These are phyloP conservation scores for Metschnikowia gelsemii DNA, from an alignment of 805 yeast genomes.

Conservation along the genomic window DNA sequence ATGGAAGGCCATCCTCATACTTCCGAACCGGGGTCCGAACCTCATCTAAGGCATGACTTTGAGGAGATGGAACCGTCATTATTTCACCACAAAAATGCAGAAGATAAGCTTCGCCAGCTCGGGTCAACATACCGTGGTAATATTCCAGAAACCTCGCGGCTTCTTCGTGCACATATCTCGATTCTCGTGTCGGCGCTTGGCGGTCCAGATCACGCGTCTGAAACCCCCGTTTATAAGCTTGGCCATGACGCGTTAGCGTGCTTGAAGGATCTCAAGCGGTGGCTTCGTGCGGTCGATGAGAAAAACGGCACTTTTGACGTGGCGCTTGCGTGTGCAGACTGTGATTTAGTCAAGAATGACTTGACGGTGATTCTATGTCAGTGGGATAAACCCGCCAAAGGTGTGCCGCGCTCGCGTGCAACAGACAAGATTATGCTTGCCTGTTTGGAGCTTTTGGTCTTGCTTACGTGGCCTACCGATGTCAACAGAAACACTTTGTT, in stretches of 20 bases:
- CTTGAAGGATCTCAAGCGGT: constrained; percentile 79
- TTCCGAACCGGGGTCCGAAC: not conserved
- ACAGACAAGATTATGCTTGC: constrained; percentile 65
- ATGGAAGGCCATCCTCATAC: not conserved
- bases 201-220: constrained; percentile 71
- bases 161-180: constrained; percentile 70
- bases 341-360: constrained; percentile 71
- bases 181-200: constrained; percentile 87
- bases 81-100: not conserved
- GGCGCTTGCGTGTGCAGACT: constrained; percentile 82
- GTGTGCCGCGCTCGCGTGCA: constrained; percentile 20
- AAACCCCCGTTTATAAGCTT: constrained; percentile 61
- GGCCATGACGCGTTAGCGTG: constrained; percentile 91
- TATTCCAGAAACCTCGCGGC: constrained; percentile 36
- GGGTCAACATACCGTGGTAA: constrained; percentile 30
- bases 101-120: constrained; percentile 15
- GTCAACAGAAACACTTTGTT: constrained; percentile 46
- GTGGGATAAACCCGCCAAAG: constrained; percentile 55
- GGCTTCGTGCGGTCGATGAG: constrained; percentile 86
- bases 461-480: constrained; percentile 82
- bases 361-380: constrained; percentile 69
- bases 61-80: not conserved
- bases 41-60: not conserved
- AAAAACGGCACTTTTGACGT: constrained; percentile 69
- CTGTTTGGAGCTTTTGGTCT: constrained; percentile 75